Conservation (phyloP, 108 stramenopile genomes). For the Fragilaria radians region DNA sequence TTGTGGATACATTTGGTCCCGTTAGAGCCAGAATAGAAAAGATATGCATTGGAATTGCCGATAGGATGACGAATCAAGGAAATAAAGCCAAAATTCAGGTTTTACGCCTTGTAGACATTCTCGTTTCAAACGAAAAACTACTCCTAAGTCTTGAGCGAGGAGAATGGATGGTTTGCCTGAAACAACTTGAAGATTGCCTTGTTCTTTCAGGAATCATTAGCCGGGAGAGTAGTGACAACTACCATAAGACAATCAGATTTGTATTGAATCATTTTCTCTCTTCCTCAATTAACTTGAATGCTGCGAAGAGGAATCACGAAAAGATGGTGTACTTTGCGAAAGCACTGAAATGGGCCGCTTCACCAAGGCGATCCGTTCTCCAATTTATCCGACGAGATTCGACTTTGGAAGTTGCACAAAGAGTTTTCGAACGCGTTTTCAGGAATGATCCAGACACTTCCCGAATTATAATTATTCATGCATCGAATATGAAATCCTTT, state of each 20-base stretch:
- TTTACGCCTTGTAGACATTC: slow-evolving; percentile 62
- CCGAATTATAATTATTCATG: slow-evolving; percentile 67
- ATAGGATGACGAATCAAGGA: slow-evolving; percentile 67
- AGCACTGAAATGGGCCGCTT: slow-evolving; percentile 52
- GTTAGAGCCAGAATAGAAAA: slow-evolving; percentile 56
- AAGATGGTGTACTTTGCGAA: slow-evolving; percentile 52
- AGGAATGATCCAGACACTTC: slow-evolving; percentile 44
- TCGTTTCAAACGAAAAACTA: slow-evolving; percentile 60
- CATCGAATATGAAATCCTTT: slow-evolving; percentile 43
- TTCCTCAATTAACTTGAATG: slow-evolving; percentile 27
- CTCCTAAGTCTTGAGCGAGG: slow-evolving; percentile 66
- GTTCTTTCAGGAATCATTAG: slow-evolving; percentile 66
- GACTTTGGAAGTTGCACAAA: slow-evolving; percentile 50
- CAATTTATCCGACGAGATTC: slow-evolving; percentile 46
- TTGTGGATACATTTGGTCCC: slow-evolving; percentile 63
- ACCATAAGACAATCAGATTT: slow-evolving; percentile 49
- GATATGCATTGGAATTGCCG: slow-evolving; percentile 62
- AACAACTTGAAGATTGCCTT: slow-evolving; percentile 53
- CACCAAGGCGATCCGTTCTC: slow-evolving; percentile 60
- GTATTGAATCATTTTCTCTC: slow-evolving; percentile 55
- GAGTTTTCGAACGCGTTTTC: slow-evolving; percentile 68
- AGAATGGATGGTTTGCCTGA: slow-evolving; percentile 53
- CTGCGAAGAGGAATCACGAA: slow-evolving; percentile 60
- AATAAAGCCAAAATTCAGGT: slow-evolving; percentile 56
- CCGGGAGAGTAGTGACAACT: slow-evolving; percentile 54